Conservation (phyloP, 2,329 filamentous ascomycete species). For the Phaeosphaeria sp. region DNA sequence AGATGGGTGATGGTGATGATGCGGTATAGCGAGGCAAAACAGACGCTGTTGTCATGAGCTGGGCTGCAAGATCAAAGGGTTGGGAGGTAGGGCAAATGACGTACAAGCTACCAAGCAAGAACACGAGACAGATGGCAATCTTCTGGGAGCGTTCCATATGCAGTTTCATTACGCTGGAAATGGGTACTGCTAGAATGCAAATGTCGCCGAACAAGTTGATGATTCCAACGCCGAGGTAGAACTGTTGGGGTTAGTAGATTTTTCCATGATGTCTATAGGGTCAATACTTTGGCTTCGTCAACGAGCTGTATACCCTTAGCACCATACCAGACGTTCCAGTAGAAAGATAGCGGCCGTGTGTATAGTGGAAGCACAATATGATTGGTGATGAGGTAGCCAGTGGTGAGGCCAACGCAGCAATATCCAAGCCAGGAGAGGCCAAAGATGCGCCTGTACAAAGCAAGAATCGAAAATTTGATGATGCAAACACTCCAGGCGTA, state of each 20-base stretch:
- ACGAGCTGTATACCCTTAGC: constrained; percentile 21
- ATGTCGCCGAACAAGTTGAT: constrained; percentile 35
- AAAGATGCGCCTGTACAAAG: constrained; percentile 35
- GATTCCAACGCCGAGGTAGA: constrained; percentile 31
- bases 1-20: constrained; percentile 31
- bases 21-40: constrained; percentile 35
- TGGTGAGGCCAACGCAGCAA: constrained; percentile 24
- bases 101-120: constrained; percentile 35
- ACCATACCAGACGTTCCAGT: constrained; percentile 30
- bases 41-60: constrained; percentile 18
- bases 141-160: constrained; percentile 29
- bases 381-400: constrained; percentile 26
- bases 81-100: neutral
- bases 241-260: constrained; percentile 16
- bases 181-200: constrained; percentile 18
- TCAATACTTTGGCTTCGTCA: constrained; percentile 26
- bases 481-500: constrained; percentile 35
- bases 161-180: constrained; percentile 17
- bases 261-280: neutral
- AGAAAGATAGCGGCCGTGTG: constrained; percentile 22
- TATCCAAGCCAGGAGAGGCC: constrained; percentile 31
- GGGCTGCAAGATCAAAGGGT: neutral
- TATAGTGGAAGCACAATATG: constrained; percentile 29
- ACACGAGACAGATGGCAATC: constrained; percentile 30
- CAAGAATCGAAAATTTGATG: constrained; percentile 36